Evolutionary conservation across 345 rosid genomes (phyloP).

Genomic region (Eucalyptus curtisii): DNA sequence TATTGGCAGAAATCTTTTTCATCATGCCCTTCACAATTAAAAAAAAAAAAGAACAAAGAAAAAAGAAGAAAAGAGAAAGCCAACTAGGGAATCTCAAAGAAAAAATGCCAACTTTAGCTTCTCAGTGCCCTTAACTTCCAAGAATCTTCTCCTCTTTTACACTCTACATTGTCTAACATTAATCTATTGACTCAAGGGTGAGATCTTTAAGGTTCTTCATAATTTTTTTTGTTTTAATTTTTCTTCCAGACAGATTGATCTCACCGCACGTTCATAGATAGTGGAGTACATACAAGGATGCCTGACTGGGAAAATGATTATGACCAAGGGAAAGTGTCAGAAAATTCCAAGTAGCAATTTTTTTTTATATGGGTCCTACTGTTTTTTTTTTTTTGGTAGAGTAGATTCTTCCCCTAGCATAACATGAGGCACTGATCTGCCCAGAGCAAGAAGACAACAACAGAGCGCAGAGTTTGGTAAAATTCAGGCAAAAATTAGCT

Average conservation of each 20-base stretch:
- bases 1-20: not conserved
- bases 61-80: not conserved
- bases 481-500: not conserved
- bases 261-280: not conserved
- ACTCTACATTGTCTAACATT: not conserved
- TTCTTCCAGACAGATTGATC: not conserved
- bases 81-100: not conserved
- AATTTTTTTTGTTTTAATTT: not conserved
- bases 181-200: not conserved
- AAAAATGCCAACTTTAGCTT: not conserved
- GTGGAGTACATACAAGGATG: not conserved
- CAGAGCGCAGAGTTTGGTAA: not conserved
- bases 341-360: not conserved
- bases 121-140: not conserved
- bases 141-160: not conserved
- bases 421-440: not conserved
- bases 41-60: not conserved
- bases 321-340: not conserved
- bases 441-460: not conserved
- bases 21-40: not conserved
- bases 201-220: not conserved
- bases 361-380: not conserved
- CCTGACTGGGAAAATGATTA: not conserved
- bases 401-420: not conserved
- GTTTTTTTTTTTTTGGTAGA: not conserved